A percentile compares a stretch with the other conserved stretches of the same genome.
These are phyloP conservation scores for Heliocybe sulcata DNA, from an alignment of 1,284 basidiomycete species.

Conservation along the genomic window DNA sequence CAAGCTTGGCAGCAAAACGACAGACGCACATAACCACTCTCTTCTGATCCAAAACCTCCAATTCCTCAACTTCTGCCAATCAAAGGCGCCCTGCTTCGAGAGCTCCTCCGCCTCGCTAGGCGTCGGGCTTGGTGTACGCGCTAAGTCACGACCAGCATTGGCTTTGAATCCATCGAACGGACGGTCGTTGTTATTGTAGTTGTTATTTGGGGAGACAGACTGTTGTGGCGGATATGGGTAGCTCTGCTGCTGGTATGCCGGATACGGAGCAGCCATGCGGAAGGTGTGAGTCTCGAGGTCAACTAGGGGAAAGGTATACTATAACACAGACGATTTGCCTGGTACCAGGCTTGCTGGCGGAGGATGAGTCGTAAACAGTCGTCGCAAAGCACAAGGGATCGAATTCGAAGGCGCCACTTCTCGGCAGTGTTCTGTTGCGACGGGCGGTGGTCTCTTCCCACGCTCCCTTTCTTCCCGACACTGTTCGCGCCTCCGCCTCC, in stretches of 20 bases:
- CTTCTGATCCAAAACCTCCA: conserved; percentile 43
- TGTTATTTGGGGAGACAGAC: conserved; percentile 16
- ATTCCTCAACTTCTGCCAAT: conserved; percentile 33
- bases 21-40: conserved; percentile 41
- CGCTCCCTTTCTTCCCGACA: not conserved
- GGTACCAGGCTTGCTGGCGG: no score
- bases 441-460: not conserved
- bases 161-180: conserved; percentile 13
- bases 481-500: no score
- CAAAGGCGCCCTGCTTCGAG: conserved; percentile 27
- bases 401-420: not conserved
- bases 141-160: conserved; percentile 13
- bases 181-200: conserved; percentile 11
- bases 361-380: not conserved
- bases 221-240: conserved; percentile 6
- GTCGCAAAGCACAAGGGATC: not conserved
- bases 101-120: conserved; percentile 30
- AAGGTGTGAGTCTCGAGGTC: not conserved
- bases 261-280: conserved; percentile 21
- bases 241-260: conserved; percentile 18
- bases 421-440: not conserved
- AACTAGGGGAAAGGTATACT: no score
- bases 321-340: no score
- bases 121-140: conserved; percentile 32
- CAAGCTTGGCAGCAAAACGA: not conserved